phyloP scores from a whole-genome alignment of 192 early-diverging fungal species.

The Podila epicladia region DNA sequence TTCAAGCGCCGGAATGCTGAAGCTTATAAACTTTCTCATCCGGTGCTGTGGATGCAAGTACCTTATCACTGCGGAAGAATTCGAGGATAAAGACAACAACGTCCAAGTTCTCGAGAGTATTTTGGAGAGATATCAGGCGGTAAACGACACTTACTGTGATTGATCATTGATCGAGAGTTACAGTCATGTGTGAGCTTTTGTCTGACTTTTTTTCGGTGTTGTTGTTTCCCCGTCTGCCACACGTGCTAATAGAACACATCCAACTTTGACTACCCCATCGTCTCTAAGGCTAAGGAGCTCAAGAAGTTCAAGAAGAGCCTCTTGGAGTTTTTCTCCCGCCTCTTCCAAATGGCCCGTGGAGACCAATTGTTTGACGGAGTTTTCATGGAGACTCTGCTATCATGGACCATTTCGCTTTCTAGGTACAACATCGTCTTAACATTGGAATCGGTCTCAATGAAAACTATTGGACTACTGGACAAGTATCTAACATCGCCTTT shows the following conservation, averaged over 20 bases:
- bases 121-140: constrained; percentile 67
- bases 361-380: constrained; percentile 68
- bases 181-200: no score
- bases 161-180: not conserved
- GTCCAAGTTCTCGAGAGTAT: constrained; percentile 66
- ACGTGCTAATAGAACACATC: constrained; percentile 31
- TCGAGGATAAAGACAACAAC: constrained; percentile 60
- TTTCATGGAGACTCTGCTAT: constrained; percentile 68
- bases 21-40: constrained; percentile 81
- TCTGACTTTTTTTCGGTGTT: not conserved
- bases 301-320: constrained; percentile 75
- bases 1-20: constrained; percentile 63
- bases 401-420: constrained; percentile 75
- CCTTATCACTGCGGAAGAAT: constrained; percentile 8
- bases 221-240: not conserved
- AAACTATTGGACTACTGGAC: no score
- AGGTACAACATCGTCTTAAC: constrained; percentile 42
- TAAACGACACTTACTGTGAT: constrained; percentile 26
- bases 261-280: constrained; percentile 80
- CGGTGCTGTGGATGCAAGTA: constrained; percentile 53
- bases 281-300: constrained; percentile 71
- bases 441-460: not conserved
- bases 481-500: not conserved
- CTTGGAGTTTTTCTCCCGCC: constrained; percentile 70
- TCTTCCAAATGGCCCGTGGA: constrained; percentile 68